phyloP scores from a whole-genome alignment of 148 eudicot species.

The Dysphania ambrosioides region DNA sequence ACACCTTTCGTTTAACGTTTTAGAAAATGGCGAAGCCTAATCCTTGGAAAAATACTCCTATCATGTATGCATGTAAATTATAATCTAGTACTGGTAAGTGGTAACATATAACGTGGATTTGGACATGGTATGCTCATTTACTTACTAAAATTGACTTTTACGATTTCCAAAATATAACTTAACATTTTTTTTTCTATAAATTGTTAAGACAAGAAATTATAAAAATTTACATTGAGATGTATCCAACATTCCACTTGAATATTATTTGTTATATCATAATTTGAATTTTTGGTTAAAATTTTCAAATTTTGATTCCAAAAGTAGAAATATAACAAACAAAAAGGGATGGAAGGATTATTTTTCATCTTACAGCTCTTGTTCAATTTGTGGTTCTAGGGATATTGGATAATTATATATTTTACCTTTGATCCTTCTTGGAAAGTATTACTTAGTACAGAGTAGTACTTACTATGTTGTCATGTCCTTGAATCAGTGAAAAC shows the following conservation, averaged over 20 bases:
- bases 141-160: too few species aligned
- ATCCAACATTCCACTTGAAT: too few species aligned
- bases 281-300: too few species aligned
- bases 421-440: not conserved
- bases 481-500: conserved; percentile 65
- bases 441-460: not conserved
- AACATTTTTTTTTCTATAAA: too few species aligned
- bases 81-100: not conserved
- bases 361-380: not conserved
- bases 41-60: not conserved
- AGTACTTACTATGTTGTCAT: not conserved
- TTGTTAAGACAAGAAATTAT: too few species aligned
- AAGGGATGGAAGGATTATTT: too few species aligned
- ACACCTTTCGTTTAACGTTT: not conserved
- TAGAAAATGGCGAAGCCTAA: not conserved
- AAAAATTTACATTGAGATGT: too few species aligned
- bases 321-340: too few species aligned
- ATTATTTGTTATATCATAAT: too few species aligned
- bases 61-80: not conserved
- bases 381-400: not conserved
- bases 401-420: not conserved
- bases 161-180: too few species aligned
- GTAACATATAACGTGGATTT: not conserved
- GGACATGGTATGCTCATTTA: too few species aligned
- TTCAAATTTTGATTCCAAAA: too few species aligned